phyloP scores from a whole-genome alignment of 371 early-diverging fungal species.

The Rhizopus stolonifer region DNA sequence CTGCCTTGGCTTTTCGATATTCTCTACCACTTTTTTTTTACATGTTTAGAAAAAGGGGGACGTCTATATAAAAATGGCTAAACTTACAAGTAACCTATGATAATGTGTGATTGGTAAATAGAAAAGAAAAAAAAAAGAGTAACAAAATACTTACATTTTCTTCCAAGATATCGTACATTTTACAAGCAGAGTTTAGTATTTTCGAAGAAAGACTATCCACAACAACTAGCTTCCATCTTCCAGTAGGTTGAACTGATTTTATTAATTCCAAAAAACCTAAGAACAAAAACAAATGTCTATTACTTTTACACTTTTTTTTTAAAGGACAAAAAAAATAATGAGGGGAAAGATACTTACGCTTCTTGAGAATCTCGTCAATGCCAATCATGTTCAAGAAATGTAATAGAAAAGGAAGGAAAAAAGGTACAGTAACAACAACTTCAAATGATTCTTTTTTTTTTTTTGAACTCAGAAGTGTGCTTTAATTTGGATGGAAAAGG shows the following conservation, averaged over 20 bases:
- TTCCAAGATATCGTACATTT: constrained; percentile 91
- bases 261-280: constrained; percentile 73
- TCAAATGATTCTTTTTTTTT: neutral
- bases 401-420: constrained; percentile 4
- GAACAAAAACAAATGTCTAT: neutral
- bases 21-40: constrained; percentile 56
- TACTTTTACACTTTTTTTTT: neutral
- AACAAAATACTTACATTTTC: constrained; percentile 77
- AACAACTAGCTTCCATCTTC: constrained; percentile 88
- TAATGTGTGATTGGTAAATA: constrained; percentile 3
- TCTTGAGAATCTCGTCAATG: constrained; percentile 42
- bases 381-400: constrained; percentile 34
- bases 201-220: constrained; percentile 84
- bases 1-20: constrained; percentile 76
- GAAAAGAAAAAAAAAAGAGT: neutral
- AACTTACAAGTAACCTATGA: constrained; percentile 36
- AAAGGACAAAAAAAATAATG: too few relatives aligned
- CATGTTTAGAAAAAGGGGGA: neutral
- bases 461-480: neutral
- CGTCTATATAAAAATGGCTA: neutral
- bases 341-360: too few relatives aligned
- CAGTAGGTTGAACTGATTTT: constrained; percentile 65
- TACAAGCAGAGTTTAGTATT: constrained; percentile 84
- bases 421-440: neutral
- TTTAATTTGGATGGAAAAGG: too few relatives aligned